Percentiles rank a stretch among this genome's conserved stretches.
Evolutionary conservation across 352 stramenopile species (phyloP).

Genomic region (Blastocystis sp.): DNA sequence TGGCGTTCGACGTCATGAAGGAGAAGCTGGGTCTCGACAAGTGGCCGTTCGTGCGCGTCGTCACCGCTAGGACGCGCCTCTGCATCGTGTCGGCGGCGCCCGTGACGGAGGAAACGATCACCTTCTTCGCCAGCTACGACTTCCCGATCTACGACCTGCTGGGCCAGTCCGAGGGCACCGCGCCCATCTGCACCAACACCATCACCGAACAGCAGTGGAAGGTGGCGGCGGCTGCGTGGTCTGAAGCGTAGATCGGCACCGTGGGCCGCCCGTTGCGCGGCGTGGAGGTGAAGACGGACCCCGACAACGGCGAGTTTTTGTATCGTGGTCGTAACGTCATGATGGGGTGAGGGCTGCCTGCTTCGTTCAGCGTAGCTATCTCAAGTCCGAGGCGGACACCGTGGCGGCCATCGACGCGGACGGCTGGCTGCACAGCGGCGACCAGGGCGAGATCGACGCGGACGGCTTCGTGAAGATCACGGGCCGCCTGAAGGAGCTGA

Average conservation of each 20-base stretch:
- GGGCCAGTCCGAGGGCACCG: slow-evolving; percentile 85
- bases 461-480: slow-evolving; percentile 89
- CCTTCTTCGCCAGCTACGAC: slow-evolving; percentile 90
- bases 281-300: slow-evolving; percentile 48
- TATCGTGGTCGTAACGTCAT: slow-evolving; percentile 62
- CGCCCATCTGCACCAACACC: slow-evolving; percentile 77
- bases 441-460: slow-evolving; percentile 80
- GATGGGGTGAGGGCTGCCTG: slow-evolving; percentile 51
- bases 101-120: slow-evolving; percentile 85
- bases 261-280: slow-evolving; percentile 37
- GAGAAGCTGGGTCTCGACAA: slow-evolving; percentile 62
- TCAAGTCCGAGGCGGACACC: slow-evolving; percentile 75
- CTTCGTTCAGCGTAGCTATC: slow-evolving; percentile 65
- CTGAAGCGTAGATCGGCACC: slow-evolving; percentile 24
- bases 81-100: slow-evolving; percentile 77
- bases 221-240: slow-evolving; percentile 42
- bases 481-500: slow-evolving; percentile 90
- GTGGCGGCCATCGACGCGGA: slow-evolving; percentile 83
- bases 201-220: slow-evolving; percentile 71
- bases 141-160: slow-evolving; percentile 88
- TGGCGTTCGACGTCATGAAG: slow-evolving; percentile 76
- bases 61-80: slow-evolving; percentile 62
- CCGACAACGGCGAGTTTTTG: slow-evolving; percentile 54
- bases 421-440: slow-evolving; percentile 88
- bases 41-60: slow-evolving; percentile 63